A percentile compares a stretch with the other conserved stretches of the same genome.
Conservation (phyloP, 2,329 filamentous ascomycete species). For the Fusarium sp. region DNA sequence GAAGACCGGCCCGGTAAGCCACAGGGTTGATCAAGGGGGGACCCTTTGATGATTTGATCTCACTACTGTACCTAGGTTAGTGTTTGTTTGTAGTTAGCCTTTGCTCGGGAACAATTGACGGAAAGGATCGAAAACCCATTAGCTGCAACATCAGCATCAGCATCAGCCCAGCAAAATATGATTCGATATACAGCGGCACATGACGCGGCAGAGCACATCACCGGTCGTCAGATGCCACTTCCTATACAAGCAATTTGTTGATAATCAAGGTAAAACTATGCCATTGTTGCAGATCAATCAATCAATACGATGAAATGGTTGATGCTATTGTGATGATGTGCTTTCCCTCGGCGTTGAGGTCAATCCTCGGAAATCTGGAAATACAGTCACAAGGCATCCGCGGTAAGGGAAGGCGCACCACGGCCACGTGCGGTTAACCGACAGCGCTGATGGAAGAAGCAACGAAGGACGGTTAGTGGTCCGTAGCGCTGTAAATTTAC, state of each 20-base stretch:
- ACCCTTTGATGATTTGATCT: conserved; percentile 24
- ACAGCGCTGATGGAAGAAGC: background rate
- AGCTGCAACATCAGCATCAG: conserved; percentile 9
- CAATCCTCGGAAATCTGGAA: conserved; percentile 5
- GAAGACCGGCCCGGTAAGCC: conserved; percentile 33
- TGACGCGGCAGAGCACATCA: conserved; percentile 22
- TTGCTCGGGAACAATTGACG: conserved; percentile 9
- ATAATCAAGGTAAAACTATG: background rate
- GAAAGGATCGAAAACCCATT: conserved; percentile 26
- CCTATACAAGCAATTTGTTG: conserved; percentile 3
- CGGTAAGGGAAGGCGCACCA: background rate
- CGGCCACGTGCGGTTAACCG: conserved; percentile 1
- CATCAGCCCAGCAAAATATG: conserved; percentile 29
- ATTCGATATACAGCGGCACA: conserved; percentile 31
- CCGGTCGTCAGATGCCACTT: conserved; percentile 4
- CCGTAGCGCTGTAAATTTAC: conserved; percentile 10
- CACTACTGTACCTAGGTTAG: conserved; percentile 1
- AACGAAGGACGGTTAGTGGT: conserved; percentile 1
- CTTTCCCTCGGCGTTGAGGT: background rate
- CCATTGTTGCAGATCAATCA: background rate
- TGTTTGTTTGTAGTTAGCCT: conserved; percentile 3
- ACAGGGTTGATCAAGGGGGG: conserved; percentile 7
- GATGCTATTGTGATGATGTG: conserved; percentile 4
- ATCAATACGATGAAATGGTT: background rate
- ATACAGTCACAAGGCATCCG: background rate